A percentile compares a stretch with the other conserved stretches of the same genome.
phyloP scores from a whole-genome alignment of 305 asterid genomes.

The Caryopteris hybrid region DNA sequence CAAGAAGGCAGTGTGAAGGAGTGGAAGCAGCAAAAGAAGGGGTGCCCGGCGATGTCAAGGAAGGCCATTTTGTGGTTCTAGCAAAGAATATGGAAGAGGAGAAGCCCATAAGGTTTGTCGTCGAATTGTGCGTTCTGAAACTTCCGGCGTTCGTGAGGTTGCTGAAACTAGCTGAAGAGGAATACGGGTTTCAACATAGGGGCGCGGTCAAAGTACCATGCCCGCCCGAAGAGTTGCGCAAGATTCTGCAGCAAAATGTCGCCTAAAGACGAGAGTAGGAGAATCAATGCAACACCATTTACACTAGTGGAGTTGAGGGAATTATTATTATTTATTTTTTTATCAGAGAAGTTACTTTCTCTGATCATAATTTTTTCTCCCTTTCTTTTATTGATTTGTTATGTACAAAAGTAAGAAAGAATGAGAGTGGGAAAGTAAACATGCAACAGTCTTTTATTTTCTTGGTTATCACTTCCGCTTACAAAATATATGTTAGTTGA shows the following conservation, averaged over 20 bases:
- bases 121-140: conserved; percentile 35
- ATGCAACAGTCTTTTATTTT: too few species aligned
- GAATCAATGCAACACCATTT: too few species aligned
- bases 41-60: conserved; percentile 45
- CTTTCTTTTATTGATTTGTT: too few species aligned
- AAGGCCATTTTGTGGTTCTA: conserved; percentile 57
- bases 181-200: conserved; percentile 46
- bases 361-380: too few species aligned
- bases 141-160: conserved; percentile 50
- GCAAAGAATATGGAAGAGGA: conserved; percentile 32
- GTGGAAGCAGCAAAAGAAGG: background rate
- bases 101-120: conserved; percentile 47
- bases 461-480: too few species aligned
- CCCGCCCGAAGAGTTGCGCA: conserved; percentile 37
- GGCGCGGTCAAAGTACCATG: conserved; percentile 56
- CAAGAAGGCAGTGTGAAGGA: conserved; percentile 13
- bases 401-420: too few species aligned
- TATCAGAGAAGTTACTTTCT: background rate
- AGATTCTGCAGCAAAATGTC: conserved; percentile 32
- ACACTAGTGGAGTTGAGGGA: too few species aligned
- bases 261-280: background rate
- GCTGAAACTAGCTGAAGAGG: conserved; percentile 54
- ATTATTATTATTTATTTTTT: background rate
- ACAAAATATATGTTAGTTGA: too few species aligned
- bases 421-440: too few species aligned